Base-by-base conservation (phyloP, 1,284 basidiomycete species). In the Fomitopsis betulina region DNA sequence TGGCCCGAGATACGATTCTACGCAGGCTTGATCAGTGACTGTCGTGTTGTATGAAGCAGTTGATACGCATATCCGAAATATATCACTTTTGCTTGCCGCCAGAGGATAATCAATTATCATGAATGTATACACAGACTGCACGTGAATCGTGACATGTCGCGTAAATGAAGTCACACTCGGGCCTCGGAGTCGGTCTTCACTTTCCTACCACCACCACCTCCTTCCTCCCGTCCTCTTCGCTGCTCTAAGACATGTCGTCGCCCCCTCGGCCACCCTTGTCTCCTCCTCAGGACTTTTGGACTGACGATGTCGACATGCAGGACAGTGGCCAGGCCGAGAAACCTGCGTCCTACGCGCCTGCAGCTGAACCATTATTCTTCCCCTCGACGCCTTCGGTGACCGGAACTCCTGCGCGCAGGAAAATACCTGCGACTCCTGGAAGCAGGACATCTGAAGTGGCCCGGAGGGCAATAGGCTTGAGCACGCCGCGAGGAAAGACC, bases 211-310 rank as follows among this genome's bases (percentile, higher is more conserved):
- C 15, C 25, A 23, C 27, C 8, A 27, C 23, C 21, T 27, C 23
- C 5, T 42, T 33, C 6, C 12, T 5, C 32, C 32, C 32, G 12
- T 6, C 32, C 32, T 33, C 32, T 6, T 33, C 32, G 5, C 32
- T 12, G 5, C 32, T 12, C 42, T 21, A 12, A 15, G 27, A 32
- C 19, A 51, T 51, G 49, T 51, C 49, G 12, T 51, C 49, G n/a
- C 49, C 49, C 87, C 87, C 10, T 13, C n/a, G 23, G 23, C 9
- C n/a, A 21, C 49, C 49, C 1, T 37, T 51, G 49, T 88, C 86
- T 43, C 86, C 87, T 25, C 84, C 84, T 12, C 71, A 87, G 54
- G 83, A 87, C 62, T 87, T 87, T 63, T 86, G 87, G 5, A 79
- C 82, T 6, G 76, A 74, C 54, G 85, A 87, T 68, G 75, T 81